A percentile compares a stretch with the other conserved stretches of the same genome.
Evolutionary conservation across 331 rosid species (phyloP).

Genomic region (Arachis monticola): DNA sequence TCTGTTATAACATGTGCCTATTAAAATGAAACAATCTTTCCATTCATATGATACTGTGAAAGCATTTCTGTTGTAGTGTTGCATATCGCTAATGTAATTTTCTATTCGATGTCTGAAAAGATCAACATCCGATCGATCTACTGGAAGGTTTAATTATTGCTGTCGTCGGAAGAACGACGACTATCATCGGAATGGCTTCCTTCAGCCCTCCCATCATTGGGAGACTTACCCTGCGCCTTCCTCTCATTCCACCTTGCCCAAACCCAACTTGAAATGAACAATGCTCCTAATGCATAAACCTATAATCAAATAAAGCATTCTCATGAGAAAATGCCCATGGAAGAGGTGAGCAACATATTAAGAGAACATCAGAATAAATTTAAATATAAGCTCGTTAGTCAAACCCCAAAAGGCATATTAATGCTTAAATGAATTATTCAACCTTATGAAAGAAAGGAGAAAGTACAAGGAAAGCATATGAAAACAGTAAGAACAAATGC

Average conservation of each 20-base stretch:
- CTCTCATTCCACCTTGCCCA: conserved; percentile 93
- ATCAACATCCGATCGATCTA: background rate
- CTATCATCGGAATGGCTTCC: conserved; percentile 44
- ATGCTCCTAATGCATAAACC: conserved; percentile 80
- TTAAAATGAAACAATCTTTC: conserved; percentile 28
- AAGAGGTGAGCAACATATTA: background rate
- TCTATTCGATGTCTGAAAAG: conserved; percentile 44
- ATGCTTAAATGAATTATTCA: conserved; percentile 3
- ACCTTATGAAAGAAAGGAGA: background rate
- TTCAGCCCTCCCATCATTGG: conserved; percentile 49
- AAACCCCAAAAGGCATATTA: background rate
- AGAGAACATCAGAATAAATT: background rate
- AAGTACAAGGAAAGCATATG: conserved; percentile 1
- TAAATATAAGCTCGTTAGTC: conserved; percentile 7
- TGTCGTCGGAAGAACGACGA: conserved; percentile 26
- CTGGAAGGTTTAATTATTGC: background rate
- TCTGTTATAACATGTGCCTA: background rate
- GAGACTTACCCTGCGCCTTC: conserved; percentile 53
- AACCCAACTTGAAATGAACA: conserved; percentile 67
- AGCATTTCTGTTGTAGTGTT: conserved; percentile 25
- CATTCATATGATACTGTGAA: conserved; percentile 25
- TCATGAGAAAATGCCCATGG: background rate
- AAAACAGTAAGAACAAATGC: background rate
- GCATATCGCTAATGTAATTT: conserved; percentile 13
- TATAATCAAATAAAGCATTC: conserved; percentile 31